Percentiles rank a stretch among this genome's conserved stretches.
These are phyloP conservation scores for Chaetomiaceae sp. DNA, from an alignment of 2,329 filamentous ascomycete genomes.

Conservation along the genomic window DNA sequence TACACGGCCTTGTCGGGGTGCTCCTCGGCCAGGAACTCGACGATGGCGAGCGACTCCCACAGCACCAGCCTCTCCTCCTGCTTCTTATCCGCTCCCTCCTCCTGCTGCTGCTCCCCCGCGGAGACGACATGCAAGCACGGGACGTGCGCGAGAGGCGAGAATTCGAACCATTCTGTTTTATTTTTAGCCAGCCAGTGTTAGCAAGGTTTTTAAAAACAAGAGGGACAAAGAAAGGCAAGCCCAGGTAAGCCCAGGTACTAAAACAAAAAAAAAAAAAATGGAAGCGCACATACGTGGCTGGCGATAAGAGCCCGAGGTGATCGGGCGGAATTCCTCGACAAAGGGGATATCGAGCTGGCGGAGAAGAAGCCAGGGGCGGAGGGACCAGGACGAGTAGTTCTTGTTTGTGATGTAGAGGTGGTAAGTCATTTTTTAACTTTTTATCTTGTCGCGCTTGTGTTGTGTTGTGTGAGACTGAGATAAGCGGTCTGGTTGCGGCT, in stretches of 20 bases:
- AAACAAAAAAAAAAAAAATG: background rate
- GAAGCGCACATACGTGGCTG: slow-evolving; percentile 26
- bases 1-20: slow-evolving; percentile 36
- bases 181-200: background rate
- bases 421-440: slow-evolving; percentile 31
- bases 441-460: no score
- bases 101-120: background rate
- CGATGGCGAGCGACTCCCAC: slow-evolving; percentile 46
- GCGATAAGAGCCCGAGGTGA: slow-evolving; percentile 28
- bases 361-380: slow-evolving; percentile 43
- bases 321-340: slow-evolving; percentile 35
- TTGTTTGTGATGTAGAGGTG: slow-evolving; percentile 41
- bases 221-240: no score
- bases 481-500: no score
- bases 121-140: slow-evolving; percentile 35
- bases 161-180: slow-evolving; percentile 22
- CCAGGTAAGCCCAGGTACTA: no score
- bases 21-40: slow-evolving; percentile 42
- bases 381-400: slow-evolving; percentile 44
- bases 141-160: slow-evolving; percentile 40
- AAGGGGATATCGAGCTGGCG: slow-evolving; percentile 41
- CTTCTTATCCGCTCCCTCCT: background rate
- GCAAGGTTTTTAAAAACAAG: background rate
- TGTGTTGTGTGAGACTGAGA: no score
- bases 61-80: slow-evolving; percentile 29